Evolutionary conservation across 2,329 filamentous ascomycete genomes (phyloP).

Genomic region (Alternaria hordeiaustralica): DNA sequence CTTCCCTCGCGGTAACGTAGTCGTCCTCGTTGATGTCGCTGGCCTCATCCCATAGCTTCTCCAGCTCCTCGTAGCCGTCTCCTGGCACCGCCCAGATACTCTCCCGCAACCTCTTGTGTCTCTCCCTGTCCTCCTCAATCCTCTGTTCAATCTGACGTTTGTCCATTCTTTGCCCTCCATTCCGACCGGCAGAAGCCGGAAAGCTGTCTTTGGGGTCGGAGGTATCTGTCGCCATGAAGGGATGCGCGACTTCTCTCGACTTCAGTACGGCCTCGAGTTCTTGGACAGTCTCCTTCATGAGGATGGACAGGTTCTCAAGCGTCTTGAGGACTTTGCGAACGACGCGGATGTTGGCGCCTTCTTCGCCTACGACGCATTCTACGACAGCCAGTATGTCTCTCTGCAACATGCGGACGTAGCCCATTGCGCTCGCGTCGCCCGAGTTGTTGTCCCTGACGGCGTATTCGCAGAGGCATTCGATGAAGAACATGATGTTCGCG

Average conservation of each 20-base stretch:
- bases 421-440: conserved; percentile 69
- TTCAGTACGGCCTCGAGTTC: conserved; percentile 86
- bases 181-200: conserved; percentile 20
- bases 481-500: conserved; percentile 99
- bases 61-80: conserved; percentile 69
- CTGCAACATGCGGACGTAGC: conserved; percentile 94
- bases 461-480: conserved; percentile 91
- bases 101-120: conserved; percentile 90
- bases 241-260: conserved; percentile 67
- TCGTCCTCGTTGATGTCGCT: conserved; percentile 91
- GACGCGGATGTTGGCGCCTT: conserved; percentile 89
- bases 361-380: conserved; percentile 90
- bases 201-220: conserved; percentile 17
- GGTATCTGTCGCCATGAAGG: conserved; percentile 22
- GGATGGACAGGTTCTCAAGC: conserved; percentile 72
- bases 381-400: conserved; percentile 90
- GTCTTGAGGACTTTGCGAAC: conserved; percentile 79
- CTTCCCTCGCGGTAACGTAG: conserved; percentile 76
- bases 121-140: conserved; percentile 94
- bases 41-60: conserved; percentile 83
- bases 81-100: conserved; percentile 88
- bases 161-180: conserved; percentile 65
- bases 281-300: conserved; percentile 74
- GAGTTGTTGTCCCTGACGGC: conserved; percentile 76
- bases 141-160: conserved; percentile 92